Evolutionary conservation across 371 early-diverging fungal species (phyloP).

Genomic region (Mucor indicus): DNA sequence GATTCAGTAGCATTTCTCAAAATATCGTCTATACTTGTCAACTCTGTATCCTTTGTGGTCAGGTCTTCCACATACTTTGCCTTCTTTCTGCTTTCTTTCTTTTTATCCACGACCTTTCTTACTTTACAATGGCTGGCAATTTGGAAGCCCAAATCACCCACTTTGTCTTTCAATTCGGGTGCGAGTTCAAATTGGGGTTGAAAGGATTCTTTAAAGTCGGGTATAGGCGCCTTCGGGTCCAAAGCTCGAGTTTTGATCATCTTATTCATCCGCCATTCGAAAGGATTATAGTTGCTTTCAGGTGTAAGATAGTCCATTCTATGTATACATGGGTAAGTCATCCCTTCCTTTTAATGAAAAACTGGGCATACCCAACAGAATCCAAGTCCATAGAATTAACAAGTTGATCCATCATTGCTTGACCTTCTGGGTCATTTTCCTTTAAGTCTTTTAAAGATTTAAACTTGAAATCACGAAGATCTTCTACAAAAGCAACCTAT

Average conservation of each 20-base stretch:
- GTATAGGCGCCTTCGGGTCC: conserved; percentile 48
- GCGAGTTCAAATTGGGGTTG: not conserved
- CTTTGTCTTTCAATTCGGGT: conserved; percentile 17
- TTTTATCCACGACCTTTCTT: conserved; percentile 39
- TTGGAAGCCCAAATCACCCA: conserved; percentile 31
- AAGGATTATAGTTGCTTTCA: conserved; percentile 58
- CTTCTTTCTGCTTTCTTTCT: not conserved
- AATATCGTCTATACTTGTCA: not conserved
- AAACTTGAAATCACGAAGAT: conserved; percentile 37
- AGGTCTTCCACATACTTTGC: not conserved
- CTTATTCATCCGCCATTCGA: conserved; percentile 52
- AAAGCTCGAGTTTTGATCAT: conserved; percentile 57
- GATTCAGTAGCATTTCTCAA: not conserved
- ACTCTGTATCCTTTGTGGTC: not conserved
- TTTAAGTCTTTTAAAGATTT: not conserved
- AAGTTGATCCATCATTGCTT: conserved; percentile 5
- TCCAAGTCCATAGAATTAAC: conserved; percentile 13
- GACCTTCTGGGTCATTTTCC: not conserved
- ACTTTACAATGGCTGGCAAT: conserved; percentile 42
- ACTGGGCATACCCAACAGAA: conserved; percentile 1
- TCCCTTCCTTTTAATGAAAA: not conserved
- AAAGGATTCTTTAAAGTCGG: conserved; percentile 36
- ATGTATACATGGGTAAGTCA: too few relatives aligned
- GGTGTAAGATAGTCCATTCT: conserved; percentile 33
- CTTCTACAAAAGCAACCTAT: conserved; percentile 72